Percentiles rank a stretch among this genome's conserved stretches.
Conservation (phyloP, 2,329 filamentous ascomycete genomes). For the Fusarium subtropicale region DNA sequence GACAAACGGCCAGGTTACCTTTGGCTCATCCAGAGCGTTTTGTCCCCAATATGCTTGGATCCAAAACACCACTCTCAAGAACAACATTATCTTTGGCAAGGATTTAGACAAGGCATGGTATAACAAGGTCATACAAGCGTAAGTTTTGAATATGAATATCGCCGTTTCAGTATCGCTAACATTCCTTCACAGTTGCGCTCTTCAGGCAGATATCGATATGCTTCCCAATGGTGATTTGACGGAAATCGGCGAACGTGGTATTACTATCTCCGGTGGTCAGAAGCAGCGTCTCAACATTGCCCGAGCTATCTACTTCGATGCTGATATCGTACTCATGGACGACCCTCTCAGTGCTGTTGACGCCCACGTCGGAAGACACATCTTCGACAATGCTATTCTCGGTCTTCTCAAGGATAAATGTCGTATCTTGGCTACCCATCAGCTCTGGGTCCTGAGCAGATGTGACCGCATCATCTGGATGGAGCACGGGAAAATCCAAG, state of each 20-base stretch:
- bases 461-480: slow-evolving; percentile 96
- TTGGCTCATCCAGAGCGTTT: slow-evolving; percentile 86
- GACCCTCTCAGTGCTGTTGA: slow-evolving; percentile 77
- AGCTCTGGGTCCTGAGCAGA: slow-evolving; percentile 89
- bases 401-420: slow-evolving; percentile 91
- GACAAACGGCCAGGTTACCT: slow-evolving; percentile 76
- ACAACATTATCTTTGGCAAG: slow-evolving; percentile 94
- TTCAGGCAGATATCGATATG: slow-evolving; percentile 89
- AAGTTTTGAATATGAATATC: slow-evolving; percentile 44
- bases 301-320: slow-evolving; percentile 77
- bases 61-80: slow-evolving; percentile 85
- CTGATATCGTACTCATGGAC: slow-evolving; percentile 76
- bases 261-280: slow-evolving; percentile 94
- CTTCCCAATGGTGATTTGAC: slow-evolving; percentile 89
- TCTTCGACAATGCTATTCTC: slow-evolving; percentile 95
- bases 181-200: slow-evolving; percentile 71
- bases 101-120: slow-evolving; percentile 83
- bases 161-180: neutral
- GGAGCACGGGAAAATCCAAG: slow-evolving; percentile 84
- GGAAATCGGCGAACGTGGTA: slow-evolving; percentile 94
- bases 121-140: slow-evolving; percentile 81
- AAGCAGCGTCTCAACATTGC: slow-evolving; percentile 97
- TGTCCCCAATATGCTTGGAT: slow-evolving; percentile 99
- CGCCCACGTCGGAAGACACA: slow-evolving; percentile 76
- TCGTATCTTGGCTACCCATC: slow-evolving; percentile 91